Percentiles rank a stretch among this genome's conserved stretches.
Conservation (phyloP, 2,329 filamentous ascomycete species). For the Alternaria consortialis region DNA sequence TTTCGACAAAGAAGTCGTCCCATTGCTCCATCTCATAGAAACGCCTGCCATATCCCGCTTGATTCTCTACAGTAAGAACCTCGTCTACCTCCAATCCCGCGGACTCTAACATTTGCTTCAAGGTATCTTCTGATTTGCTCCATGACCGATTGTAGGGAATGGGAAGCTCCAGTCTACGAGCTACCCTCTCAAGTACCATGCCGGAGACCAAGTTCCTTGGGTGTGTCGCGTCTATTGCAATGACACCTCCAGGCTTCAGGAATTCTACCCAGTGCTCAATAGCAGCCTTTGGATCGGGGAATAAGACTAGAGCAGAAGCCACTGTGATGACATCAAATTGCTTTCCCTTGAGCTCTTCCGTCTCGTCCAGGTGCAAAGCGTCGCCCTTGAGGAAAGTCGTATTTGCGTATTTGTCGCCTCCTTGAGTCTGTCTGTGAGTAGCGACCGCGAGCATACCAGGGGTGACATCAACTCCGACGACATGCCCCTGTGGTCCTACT, state of each 20-base stretch:
- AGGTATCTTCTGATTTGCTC: slow-evolving; percentile 44
- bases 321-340: slow-evolving; percentile 51
- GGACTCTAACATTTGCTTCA: slow-evolving; percentile 44
- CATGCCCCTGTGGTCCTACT: slow-evolving; percentile 50
- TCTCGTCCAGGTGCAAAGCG: slow-evolving; percentile 46
- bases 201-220: slow-evolving; percentile 50
- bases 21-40: slow-evolving; percentile 41
- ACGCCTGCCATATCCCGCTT: slow-evolving; percentile 44
- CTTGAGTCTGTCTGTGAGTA: slow-evolving; percentile 36
- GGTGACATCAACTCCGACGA: slow-evolving; percentile 55
- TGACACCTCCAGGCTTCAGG: slow-evolving; percentile 52
- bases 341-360: slow-evolving; percentile 33
- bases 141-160: slow-evolving; percentile 51
- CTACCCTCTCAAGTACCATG: slow-evolving; percentile 51
- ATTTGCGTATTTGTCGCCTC: slow-evolving; percentile 41
- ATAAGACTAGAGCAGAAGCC: slow-evolving; percentile 53
- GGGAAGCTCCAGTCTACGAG: slow-evolving; percentile 40
- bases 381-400: slow-evolving; percentile 50
- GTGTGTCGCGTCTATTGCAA: slow-evolving; percentile 53
- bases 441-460: slow-evolving; percentile 54
- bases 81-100: slow-evolving; percentile 50
- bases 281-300: slow-evolving; percentile 50
- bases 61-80: slow-evolving; percentile 43
- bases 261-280: slow-evolving; percentile 51
- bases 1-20: slow-evolving; percentile 50